These are phyloP conservation scores for Aurifilum marmelostoma DNA, from an alignment of 2,329 filamentous ascomycete genomes.

Conservation along the genomic window DNA sequence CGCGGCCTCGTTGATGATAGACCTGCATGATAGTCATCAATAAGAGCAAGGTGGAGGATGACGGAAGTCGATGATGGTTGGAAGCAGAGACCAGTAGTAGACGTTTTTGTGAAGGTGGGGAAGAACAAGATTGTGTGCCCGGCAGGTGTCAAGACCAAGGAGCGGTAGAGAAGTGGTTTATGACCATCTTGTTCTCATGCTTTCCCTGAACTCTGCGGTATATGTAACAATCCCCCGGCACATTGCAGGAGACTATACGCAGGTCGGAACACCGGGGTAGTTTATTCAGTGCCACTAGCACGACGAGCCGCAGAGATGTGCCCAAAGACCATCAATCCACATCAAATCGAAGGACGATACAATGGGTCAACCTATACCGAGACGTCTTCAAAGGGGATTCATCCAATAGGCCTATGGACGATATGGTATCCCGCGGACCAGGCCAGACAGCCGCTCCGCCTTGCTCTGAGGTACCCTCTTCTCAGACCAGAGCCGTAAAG, in stretches of 20 bases:
- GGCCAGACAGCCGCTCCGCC: neutral
- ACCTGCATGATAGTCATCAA: conserved; percentile 39
- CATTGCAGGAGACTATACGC: neutral
- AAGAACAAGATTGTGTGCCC: neutral
- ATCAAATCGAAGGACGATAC: neutral
- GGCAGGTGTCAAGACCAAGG: neutral
- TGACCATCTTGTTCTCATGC: too few relatives aligned
- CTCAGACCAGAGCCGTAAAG: neutral
- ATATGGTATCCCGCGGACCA: neutral
- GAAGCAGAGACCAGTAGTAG: neutral
- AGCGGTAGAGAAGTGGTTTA: too few relatives aligned
- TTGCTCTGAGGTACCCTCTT: neutral
- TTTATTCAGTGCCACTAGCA: too few relatives aligned
- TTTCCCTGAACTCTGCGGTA: too few relatives aligned
- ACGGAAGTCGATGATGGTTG: neutral
- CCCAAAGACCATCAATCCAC: neutral
- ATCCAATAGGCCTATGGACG: neutral
- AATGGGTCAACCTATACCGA: neutral
- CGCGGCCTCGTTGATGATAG: conserved; percentile 57
- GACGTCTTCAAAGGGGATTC: neutral
- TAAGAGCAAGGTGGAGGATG: conserved; percentile 9
- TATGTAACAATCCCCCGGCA: too few relatives aligned
- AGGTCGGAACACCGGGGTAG: too few relatives aligned
- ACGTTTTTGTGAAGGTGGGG: neutral
- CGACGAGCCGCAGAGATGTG: neutral